Evolutionary conservation across 2,329 filamentous ascomycete species (phyloP).

Genomic region (Ophiosphaerella korrae): DNA sequence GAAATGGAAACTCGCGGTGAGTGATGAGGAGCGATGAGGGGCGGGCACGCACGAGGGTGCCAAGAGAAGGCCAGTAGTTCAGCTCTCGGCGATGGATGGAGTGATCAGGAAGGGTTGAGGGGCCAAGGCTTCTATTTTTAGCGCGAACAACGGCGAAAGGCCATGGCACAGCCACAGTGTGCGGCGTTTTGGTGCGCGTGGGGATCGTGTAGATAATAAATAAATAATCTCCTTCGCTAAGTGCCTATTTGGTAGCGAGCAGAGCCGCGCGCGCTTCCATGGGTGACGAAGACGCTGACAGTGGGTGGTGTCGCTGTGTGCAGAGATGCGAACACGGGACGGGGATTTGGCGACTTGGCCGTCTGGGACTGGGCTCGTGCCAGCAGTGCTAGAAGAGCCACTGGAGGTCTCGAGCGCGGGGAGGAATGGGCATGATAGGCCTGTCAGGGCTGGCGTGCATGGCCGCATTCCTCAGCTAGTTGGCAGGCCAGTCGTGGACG

Average conservation of each 20-base stretch:
- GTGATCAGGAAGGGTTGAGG: background rate
- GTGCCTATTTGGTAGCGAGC: background rate
- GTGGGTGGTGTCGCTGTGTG: too few relatives aligned
- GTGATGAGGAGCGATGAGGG: too few relatives aligned
- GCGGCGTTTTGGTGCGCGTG: constrained; percentile 1
- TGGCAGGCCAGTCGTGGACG: constrained; percentile 1
- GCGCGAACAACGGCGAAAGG: background rate
- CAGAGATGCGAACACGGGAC: background rate
- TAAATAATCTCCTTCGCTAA: background rate
- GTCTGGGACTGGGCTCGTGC: background rate
- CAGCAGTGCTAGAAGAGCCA: constrained; percentile 5
- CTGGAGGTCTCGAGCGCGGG: constrained; percentile 6
- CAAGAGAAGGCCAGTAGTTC: too few relatives aligned
- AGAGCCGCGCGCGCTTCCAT: background rate
- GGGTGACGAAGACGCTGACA: too few relatives aligned
- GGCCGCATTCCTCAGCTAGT: constrained; percentile 8
- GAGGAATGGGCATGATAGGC: constrained; percentile 1
- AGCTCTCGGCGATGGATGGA: too few relatives aligned
- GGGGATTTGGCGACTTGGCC: constrained; percentile 4
- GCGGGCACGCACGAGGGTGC: too few relatives aligned
- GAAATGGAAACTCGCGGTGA: too few relatives aligned
- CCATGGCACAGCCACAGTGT: constrained; percentile 9
- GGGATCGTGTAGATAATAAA: too few relatives aligned
- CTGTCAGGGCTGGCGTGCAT: constrained; percentile 5
- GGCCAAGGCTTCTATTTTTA: constrained; percentile 14